Evolutionary conservation across 164 flowering plant genomes (phyloP).

Genomic region (Echeveria elegans): DNA sequence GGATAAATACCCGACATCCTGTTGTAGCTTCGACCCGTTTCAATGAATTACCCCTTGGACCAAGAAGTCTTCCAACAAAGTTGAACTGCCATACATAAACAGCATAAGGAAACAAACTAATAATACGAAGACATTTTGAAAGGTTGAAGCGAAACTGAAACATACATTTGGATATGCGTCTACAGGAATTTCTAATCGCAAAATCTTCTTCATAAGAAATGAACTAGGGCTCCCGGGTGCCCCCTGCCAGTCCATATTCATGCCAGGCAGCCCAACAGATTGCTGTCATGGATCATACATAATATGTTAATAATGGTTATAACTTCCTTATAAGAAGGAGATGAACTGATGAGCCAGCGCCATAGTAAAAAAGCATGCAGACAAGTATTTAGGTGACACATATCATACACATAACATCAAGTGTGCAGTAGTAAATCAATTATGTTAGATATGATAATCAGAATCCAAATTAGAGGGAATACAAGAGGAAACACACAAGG

Average conservation of each 20-base stretch:
- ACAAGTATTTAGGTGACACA: not conserved
- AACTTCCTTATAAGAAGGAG: not conserved
- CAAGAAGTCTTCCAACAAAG: constrained; percentile 96
- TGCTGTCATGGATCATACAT: constrained; percentile 33
- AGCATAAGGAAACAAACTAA: constrained; percentile 4
- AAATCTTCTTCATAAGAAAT: constrained; percentile 69
- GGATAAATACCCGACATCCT: constrained; percentile 91
- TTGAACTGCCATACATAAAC: constrained; percentile 52
- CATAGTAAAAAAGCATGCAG: not conserved
- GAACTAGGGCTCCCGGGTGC: constrained; percentile 98
- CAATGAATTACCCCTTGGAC: constrained; percentile 97
- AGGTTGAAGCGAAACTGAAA: not conserved
- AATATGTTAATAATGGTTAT: not conserved
- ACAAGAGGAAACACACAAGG: too few relatives aligned
- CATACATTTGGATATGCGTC: constrained; percentile 91
- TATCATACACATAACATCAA: not conserved
- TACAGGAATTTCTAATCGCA: constrained; percentile 94
- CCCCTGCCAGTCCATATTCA: constrained; percentile 99
- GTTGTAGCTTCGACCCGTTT: constrained; percentile 95
- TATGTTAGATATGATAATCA: not conserved
- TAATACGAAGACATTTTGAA: not conserved
- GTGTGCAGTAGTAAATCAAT: not conserved
- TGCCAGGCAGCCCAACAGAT: constrained; percentile 73
- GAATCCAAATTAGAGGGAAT: not conserved
- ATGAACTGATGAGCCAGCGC: not conserved